These are phyloP conservation scores for Hypoxylon sp. DNA, from an alignment of 2,329 filamentous ascomycete species.

Conservation along the genomic window DNA sequence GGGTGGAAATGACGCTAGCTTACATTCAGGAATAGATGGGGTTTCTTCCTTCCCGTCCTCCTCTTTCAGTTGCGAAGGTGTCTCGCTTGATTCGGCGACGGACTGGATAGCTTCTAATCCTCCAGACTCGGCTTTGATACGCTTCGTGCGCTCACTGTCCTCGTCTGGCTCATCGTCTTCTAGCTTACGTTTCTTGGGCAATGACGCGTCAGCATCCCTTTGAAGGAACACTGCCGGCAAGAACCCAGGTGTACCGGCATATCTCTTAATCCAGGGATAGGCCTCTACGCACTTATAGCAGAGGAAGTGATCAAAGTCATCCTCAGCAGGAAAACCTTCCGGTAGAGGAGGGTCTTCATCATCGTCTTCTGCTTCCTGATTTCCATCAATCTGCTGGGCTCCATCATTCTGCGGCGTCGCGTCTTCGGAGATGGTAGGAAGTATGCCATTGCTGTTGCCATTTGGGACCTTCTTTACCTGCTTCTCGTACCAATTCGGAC, in stretches of 20 bases:
- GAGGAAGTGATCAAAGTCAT: constrained; percentile 88
- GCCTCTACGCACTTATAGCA: constrained; percentile 94
- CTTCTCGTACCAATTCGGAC: constrained; percentile 77
- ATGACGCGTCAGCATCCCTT: constrained; percentile 37
- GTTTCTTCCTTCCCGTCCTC: constrained; percentile 40
- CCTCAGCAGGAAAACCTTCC: constrained; percentile 87
- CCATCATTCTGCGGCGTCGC: constrained; percentile 47
- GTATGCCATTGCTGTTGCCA: constrained; percentile 44
- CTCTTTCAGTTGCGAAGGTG: constrained; percentile 37
- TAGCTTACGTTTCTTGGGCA: constrained; percentile 75
- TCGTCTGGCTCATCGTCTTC: constrained; percentile 62
- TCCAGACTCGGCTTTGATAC: constrained; percentile 60
- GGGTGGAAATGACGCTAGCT: constrained; percentile 69
- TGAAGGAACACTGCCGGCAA: constrained; percentile 75
- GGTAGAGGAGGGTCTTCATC: constrained; percentile 78
- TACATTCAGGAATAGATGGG: constrained; percentile 61
- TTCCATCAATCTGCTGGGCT: constrained; percentile 39
- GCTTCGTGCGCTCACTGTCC: constrained; percentile 61
- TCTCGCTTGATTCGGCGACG: constrained; percentile 20
- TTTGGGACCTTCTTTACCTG: constrained; percentile 54
- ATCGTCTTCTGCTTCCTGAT: constrained; percentile 63
- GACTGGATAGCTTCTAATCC: constrained; percentile 32
- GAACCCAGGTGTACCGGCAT: constrained; percentile 85
- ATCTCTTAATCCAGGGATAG: constrained; percentile 91
- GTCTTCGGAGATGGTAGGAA: constrained; percentile 66